A percentile compares a stretch with the other conserved stretches of the same genome.
These are phyloP conservation scores for Coemansia sp. DNA, from an alignment of 192 early-diverging fungal species.

Conservation along the genomic window DNA sequence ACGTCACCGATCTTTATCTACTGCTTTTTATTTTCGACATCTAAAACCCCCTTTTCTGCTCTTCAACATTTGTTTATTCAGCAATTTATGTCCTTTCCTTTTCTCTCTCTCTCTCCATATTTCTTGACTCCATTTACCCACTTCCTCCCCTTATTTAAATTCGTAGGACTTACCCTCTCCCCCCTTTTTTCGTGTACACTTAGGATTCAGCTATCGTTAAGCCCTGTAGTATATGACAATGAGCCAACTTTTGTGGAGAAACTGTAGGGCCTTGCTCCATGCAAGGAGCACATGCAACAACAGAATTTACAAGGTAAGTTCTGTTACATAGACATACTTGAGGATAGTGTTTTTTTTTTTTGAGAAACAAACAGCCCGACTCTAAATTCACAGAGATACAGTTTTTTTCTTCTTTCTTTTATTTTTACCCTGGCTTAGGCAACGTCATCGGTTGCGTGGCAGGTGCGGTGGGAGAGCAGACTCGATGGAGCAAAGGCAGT, in stretches of 20 bases:
- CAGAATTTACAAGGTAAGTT: background rate
- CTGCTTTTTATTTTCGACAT: background rate
- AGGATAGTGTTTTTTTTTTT: too few relatives aligned
- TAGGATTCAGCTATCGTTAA: background rate
- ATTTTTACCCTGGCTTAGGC: background rate
- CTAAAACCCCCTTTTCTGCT: background rate
- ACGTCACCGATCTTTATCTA: background rate
- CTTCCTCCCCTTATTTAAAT: background rate
- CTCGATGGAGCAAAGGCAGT: background rate
- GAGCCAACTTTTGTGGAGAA: background rate
- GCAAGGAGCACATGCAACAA: background rate
- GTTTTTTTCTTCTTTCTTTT: too few relatives aligned
- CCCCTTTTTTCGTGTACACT: background rate
- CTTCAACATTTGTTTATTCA: background rate
- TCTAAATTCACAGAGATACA: background rate
- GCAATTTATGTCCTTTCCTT: background rate
- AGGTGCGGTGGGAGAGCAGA: slow-evolving; percentile 40
- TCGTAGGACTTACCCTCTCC: background rate
- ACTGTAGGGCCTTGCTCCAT: background rate
- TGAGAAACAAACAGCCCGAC: background rate
- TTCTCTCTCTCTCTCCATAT: background rate
- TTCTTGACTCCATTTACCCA: background rate
- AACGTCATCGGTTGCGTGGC: slow-evolving; percentile 9
- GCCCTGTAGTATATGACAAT: background rate
- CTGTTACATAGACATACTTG: background rate